A percentile compares a stretch with the other conserved stretches of the same genome.
These are phyloP conservation scores for Chaetomium tenue DNA, from an alignment of 495 filamentous ascomycete genomes.

Conservation along the genomic window DNA sequence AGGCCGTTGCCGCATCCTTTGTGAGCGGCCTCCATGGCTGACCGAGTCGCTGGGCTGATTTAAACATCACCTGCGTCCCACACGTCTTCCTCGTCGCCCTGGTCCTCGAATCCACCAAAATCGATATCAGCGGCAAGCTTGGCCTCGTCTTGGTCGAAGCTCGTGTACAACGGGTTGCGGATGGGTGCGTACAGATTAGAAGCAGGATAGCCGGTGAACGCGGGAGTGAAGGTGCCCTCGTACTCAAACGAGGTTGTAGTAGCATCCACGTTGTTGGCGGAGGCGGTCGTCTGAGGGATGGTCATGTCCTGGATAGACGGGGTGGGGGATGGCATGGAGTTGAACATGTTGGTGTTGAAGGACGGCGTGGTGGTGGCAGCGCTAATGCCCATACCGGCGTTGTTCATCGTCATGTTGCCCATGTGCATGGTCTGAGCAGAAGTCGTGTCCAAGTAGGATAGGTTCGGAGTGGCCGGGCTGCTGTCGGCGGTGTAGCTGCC, in stretches of 20 bases:
- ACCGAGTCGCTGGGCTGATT: not conserved
- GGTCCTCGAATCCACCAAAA: not conserved
- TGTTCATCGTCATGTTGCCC: not conserved
- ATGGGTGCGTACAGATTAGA: not conserved
- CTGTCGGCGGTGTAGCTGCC: not conserved
- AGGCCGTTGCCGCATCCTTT: not conserved
- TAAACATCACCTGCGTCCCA: conserved; percentile 8
- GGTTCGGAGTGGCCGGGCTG: conserved; percentile 3
- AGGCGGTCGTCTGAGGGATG: conserved; percentile 4
- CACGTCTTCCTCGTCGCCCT: not conserved
- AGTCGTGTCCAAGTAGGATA: not conserved
- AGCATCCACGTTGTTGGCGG: not conserved
- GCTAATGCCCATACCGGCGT: not conserved
- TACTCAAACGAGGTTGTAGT: not conserved
- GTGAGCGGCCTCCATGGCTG: not conserved
- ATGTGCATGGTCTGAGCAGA: not conserved
- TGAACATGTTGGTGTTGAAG: not conserved
- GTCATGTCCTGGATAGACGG: not conserved
- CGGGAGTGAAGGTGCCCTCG: not conserved
- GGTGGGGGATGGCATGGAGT: not conserved
- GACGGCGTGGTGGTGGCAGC: not conserved
- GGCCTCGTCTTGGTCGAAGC: not conserved
- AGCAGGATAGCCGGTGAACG: not conserved
- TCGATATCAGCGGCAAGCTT: not conserved
- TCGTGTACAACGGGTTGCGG: not conserved